A percentile compares a stretch with the other conserved stretches of the same genome.
Evolutionary conservation across 257 asterid species (phyloP).

Genomic region (Capsicum chinense): DNA sequence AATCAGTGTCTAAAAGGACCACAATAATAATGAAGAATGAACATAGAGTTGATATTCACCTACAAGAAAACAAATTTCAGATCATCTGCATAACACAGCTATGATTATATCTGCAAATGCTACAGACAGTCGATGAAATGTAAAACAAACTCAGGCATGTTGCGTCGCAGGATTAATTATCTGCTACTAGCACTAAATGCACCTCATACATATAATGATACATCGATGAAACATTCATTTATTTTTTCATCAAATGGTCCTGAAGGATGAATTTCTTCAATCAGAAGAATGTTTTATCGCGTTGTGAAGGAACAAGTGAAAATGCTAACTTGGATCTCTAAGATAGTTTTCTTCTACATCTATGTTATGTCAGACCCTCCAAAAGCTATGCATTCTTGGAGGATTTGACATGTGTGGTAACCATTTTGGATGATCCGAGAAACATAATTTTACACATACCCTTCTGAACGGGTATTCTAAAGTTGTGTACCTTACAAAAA

Average conservation of each 20-base stretch:
- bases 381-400: too few species aligned
- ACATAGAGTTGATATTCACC: not conserved
- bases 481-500: constrained; percentile 25
- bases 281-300: not conserved
- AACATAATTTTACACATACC: constrained; percentile 31
- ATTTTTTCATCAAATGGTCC: not conserved
- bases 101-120: not conserved
- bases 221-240: not conserved
- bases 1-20: not conserved
- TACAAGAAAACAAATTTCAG: not conserved
- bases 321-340: not conserved
- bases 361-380: not conserved
- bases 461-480: constrained; percentile 29
- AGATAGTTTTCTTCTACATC: constrained; percentile 16
- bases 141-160: not conserved
- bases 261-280: not conserved
- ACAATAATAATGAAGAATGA: not conserved
- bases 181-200: not conserved
- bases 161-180: too few species aligned
- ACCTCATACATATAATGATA: constrained; percentile 7
- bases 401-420: not conserved
- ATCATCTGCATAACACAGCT: constrained; percentile 18
- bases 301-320: not conserved
- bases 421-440: not conserved
- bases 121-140: not conserved